Evolutionary conservation across 2,329 filamentous ascomycete species (phyloP).

Genomic region (Pseudocercospora cruenta): DNA sequence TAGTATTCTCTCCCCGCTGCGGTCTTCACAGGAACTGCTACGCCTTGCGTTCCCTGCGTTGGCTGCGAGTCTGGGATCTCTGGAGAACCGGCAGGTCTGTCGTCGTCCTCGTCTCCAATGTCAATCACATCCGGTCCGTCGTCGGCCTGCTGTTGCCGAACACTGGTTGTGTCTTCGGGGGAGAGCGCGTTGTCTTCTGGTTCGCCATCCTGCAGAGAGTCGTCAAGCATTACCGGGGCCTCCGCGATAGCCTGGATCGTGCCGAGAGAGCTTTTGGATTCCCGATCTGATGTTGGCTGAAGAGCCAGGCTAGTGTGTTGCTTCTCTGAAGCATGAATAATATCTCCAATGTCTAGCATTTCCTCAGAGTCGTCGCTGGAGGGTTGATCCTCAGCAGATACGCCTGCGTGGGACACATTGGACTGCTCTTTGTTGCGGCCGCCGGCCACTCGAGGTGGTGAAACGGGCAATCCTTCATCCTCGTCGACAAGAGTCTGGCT

Average conservation of each 20-base stretch:
- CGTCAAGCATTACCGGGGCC: not conserved
- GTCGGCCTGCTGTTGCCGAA: not conserved
- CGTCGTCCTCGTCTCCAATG: not conserved
- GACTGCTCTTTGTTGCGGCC: not conserved
- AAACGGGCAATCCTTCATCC: not conserved
- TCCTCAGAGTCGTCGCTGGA: not conserved
- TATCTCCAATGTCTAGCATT: not conserved
- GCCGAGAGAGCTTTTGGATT: not conserved
- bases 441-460: not conserved
- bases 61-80: slow-evolving; percentile 17
- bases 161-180: not conserved
- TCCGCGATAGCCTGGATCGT: not conserved
- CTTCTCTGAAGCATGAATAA: not conserved
- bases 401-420: too few relatives aligned
- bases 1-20: not conserved
- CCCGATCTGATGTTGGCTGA: not conserved
- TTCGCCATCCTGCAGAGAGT: not conserved
- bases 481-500: slow-evolving; percentile 1
- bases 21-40: not conserved
- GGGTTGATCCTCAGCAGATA: not conserved
- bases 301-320: not conserved
- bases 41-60: not conserved
- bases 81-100: not conserved
- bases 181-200: slow-evolving; percentile 1
- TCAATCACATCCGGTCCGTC: not conserved